phyloP scores from a whole-genome alignment of 2,329 filamentous ascomycete species.

The Aspergillus udagawae region DNA sequence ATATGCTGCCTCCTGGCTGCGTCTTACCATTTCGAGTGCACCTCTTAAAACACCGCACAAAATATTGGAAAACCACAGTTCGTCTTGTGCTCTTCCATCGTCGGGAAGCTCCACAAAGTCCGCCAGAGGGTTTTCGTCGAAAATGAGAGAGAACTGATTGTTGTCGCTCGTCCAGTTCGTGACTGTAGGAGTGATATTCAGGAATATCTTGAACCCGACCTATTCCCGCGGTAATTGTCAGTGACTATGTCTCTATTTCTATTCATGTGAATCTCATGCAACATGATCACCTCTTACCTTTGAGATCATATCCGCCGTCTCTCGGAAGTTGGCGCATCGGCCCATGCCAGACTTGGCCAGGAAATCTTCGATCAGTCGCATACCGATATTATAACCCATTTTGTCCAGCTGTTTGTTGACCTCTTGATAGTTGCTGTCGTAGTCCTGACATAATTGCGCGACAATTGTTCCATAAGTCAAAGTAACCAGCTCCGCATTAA shows the following conservation, averaged over 20 bases:
- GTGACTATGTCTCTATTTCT: not conserved
- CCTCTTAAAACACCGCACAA: constrained; percentile 89
- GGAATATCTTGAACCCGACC: constrained; percentile 98
- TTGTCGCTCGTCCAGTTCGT: constrained; percentile 95
- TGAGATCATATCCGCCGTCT: constrained; percentile 94
- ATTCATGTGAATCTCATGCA: not conserved
- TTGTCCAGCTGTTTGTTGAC: constrained; percentile 98
- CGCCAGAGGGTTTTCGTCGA: constrained; percentile 93
- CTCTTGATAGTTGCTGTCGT: constrained; percentile 86
- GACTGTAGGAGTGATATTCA: constrained; percentile 90
- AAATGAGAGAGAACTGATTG: constrained; percentile 92
- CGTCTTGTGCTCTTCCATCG: constrained; percentile 90
- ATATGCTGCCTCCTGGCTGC: not conserved
- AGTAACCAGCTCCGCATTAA: constrained; percentile 95
- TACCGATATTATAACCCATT: constrained; percentile 98
- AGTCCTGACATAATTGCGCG: constrained; percentile 93
- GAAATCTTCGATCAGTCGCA: constrained; percentile 95
- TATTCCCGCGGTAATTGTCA: constrained; percentile 35
- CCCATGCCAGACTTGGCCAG: constrained; percentile 90
- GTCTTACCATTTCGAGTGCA: constrained; percentile 86
- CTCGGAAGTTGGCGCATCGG: constrained; percentile 85
- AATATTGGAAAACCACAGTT: constrained; percentile 98
- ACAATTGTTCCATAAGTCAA: constrained; percentile 98
- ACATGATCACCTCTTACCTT: constrained; percentile 55
- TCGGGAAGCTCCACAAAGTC: constrained; percentile 98